Base-by-base conservation (phyloP, 1,284 basidiomycete species). In the Sphagnurus paluster region DNA sequence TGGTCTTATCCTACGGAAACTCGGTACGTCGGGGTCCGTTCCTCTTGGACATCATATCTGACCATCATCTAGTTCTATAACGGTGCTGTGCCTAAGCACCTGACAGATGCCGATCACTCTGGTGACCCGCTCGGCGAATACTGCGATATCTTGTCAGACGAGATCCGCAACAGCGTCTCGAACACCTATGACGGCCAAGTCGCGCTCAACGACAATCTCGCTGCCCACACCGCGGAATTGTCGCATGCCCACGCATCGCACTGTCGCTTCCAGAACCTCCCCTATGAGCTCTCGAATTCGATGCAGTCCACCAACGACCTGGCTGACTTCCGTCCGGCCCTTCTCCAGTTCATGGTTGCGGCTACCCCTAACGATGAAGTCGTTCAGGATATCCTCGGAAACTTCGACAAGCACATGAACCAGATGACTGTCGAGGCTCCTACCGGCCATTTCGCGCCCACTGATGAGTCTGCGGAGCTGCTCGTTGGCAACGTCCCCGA, bases 1-100 rank as follows among this genome's bases (percentile, higher is more conserved):
- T 75, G 42, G 77, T 96, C 11, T 61, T 94, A 39, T 92, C 88
- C 0, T 90, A 84, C 57, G 91, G 91, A 45, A 86, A 84, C 63
- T 90, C 87, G 53, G 89, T 91, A 55, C 50, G 85, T 71, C 3
- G 11, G 46, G 7, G 19, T 36, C 4, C 4, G 13, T 44, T 20
- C 56, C 57, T 46, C 58, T 55, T 41, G 45, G 11, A 8, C 29
- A 19, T 35, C 14, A 16, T 30, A 26, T 10, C 44, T 61, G 48
- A 61, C 52, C 44, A 54, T 42, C 40, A 50, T 37, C 16, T 26
- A 90, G 81, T 88, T 90, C 73, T 88, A 77, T 65, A 67, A 75
- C 13, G 88, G 87, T 1, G 53, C 70, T 14, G 61, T 64, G 4
- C 75, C 76, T 8, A 54, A 64, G 39, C 63, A 67, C 4, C 61